These are phyloP conservation scores for Kodamaea suecica DNA, from an alignment of 1,139 yeast genomes.

Conservation along the genomic window DNA sequence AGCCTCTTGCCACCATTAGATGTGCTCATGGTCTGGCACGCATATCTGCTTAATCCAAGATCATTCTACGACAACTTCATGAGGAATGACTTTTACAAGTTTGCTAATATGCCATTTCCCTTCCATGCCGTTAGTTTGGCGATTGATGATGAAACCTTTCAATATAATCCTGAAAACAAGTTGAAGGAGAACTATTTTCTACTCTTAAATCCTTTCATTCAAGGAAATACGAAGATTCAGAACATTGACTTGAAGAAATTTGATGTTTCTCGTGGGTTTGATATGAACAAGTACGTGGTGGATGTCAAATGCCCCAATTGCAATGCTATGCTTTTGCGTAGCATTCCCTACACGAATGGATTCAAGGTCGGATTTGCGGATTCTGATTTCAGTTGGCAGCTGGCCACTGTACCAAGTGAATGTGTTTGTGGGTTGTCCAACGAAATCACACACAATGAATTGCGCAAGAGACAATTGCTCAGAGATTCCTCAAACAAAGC, in stretches of 20 bases:
- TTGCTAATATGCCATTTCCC: conserved; percentile 26
- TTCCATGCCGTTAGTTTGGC: conserved; percentile 17
- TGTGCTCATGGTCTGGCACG: conserved; percentile 38
- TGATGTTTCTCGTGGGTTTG: conserved; percentile 1
- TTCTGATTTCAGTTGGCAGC: not conserved
- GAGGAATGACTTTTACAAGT: conserved; percentile 19
- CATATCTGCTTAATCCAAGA: conserved; percentile 24
- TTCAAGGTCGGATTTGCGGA: conserved; percentile 24
- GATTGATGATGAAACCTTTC: conserved; percentile 18
- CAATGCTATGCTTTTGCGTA: conserved; percentile 7
- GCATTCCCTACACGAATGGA: conserved; percentile 17
- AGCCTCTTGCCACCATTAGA: conserved; percentile 29
- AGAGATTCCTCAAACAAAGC: conserved; percentile 15
- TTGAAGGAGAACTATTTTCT: conserved; percentile 3
- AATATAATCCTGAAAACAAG: conserved; percentile 13
- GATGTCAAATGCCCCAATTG: conserved; percentile 21
- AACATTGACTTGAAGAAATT: conserved; percentile 1
- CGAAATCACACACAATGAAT: conserved; percentile 15
- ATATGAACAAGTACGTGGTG: conserved; percentile 7
- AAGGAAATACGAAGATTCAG: not conserved
- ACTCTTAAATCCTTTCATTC: conserved; percentile 2
- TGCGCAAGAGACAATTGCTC: conserved; percentile 23
- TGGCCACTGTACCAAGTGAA: not conserved
- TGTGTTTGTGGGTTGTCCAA: conserved; percentile 1
- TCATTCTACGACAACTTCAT: conserved; percentile 25